Base-by-base conservation (phyloP, 2,329 filamentous ascomycete genomes). In the Ophiostoma angusticollis region DNA sequence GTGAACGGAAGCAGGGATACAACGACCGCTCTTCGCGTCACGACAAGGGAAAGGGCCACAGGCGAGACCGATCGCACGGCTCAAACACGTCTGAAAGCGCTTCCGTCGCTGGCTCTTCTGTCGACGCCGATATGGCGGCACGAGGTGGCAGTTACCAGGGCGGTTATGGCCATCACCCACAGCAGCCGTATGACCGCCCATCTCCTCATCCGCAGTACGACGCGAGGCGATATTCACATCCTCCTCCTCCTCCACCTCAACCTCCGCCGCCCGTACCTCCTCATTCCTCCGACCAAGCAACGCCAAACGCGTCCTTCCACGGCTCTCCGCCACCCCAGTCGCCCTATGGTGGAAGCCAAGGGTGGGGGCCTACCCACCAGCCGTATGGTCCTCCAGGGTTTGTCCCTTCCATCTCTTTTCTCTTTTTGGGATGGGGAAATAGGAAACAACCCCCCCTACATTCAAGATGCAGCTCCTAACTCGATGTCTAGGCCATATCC, bases 401-500 rank as follows among this genome's bases (percentile, higher is more conserved):
- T 50, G 65, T 55, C 25, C 4, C 12, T 18, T 19, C 6, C 16
- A n/a, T 37, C 2, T 23, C 25, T 33, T 33, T 35, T 13, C 14
- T 22, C n/a, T 9, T 27, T 55, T 30, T n/a, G n/a, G n/a, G n/a
- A n/a, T n/a, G n/a, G n/a, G n/a, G n/a, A n/a, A n/a, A n/a, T n/a
- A n/a, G n/a, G n/a, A n/a, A n/a, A n/a, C n/a, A n/a, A n/a, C n/a
- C n/a, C n/a, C n/a, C n/a, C n/a, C n/a, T n/a, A 9, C 16, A 5
- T 25, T 11, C n/a, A 7, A 11, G 3, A 8, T 30, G 19, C 13
- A 6, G 6, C 12, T 13, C 8, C 35, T 41, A 34, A 43, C 13
- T 9, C 12, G 25, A 24, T 27, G n/a, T 5, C 62, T 46, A 78
- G 73, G 22, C 78, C 78, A 57, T 79, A 78, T 31, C 67, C 71